Evolutionary conservation across 2,329 filamentous ascomycete genomes (phyloP), one percentile per base, ranked within the genome.

Genomic region (Dactylellina parvicollis): DNA sequence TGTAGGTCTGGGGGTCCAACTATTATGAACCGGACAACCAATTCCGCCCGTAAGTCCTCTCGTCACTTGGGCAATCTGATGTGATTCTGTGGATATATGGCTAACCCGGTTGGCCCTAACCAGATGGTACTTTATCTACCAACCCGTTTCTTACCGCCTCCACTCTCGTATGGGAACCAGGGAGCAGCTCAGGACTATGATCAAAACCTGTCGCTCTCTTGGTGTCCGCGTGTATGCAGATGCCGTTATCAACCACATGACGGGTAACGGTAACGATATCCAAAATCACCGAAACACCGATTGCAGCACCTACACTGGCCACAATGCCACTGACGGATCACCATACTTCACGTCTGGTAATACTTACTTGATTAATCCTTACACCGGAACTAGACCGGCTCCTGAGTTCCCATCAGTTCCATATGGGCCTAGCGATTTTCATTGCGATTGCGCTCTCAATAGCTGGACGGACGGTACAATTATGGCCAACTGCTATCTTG

Each of bases 211-310:
- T 28, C 77, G 78, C 32, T 44, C 76, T 30, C 77, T 76, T 1
- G 78, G 78, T 32, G 78, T 79, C 20, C 75, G 78, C 57, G 78
- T 79, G 3, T 79, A 79, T 55, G 78, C 78, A 5, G 78, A 79
- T 62, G 77, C 78, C 28, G 77, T 79, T 14, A 59, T 76, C 16
- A 79, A 79, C 57, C 78, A 79, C 57, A 79, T 79, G 78, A 74
- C 71, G 22, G 76, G 67, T 5, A 76, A 79, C 56, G 78, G 77
- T 24, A 78, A 64, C 4, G 78, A 79, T 64, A 76, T 79, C 2
- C 78, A 78, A 57, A 79, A 79, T 56, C 78, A 79, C 52, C 75
- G 78, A 14, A 75, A 73, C 55, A 59, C 55, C 10, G 76, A 76
- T 44, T 79, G 78, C 50, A 75, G 59, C 24, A 54, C 64, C 4